Evolutionary conservation across 2,329 filamentous ascomycete species (phyloP), one percentile per base, ranked within the genome.

Genomic region (Dactylellina leptospora): DNA sequence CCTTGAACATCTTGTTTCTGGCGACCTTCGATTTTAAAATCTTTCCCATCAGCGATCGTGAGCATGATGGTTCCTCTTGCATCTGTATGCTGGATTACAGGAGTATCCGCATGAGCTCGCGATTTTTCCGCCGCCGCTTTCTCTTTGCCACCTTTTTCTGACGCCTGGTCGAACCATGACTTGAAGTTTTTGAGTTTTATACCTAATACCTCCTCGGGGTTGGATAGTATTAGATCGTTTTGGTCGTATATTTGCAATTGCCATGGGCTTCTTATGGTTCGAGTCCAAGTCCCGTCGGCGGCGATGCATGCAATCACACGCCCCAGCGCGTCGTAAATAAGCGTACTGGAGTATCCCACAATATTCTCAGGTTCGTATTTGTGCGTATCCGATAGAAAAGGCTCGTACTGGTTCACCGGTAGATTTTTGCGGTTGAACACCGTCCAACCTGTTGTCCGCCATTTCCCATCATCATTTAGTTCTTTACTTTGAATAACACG

Each of bases 361-460:
- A 28, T 61, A 5, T 53, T 27, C 0, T 69, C 42, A 22, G 23
- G n/a, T 23, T 70, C 23, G 56, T 73, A 77, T 11, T 22, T 10
- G 45, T 75, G 74, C 1, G 53, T 73, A 10, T 53, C 36, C 20
- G 25, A 36, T 40, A 77, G 75, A 53, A 76, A 76, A 2, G 76
- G 76, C 18, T 76, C 73, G 36, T 64, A 77, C 38, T 74, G 23
- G 20, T 45, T 47, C 3, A 77, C 63, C 11, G 75, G 48, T 1
- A 60, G 45, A 23, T 64, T 66, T 23, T 78, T 78, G 56, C 74
- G 76, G 61, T 78, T 77, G 47, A 48, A 68, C 16, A 77, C 63
- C 0, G 53, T 59, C 75, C 76, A 77, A 5, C 72, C 73, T 44
- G 51, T 74, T 13, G 42, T 42, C 3, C 74, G 45, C 76, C 76